Percentiles rank a stretch among this genome's conserved stretches.
phyloP scores from a whole-genome alignment of 768 basidiomycete genomes.

The Suillus placidus region DNA sequence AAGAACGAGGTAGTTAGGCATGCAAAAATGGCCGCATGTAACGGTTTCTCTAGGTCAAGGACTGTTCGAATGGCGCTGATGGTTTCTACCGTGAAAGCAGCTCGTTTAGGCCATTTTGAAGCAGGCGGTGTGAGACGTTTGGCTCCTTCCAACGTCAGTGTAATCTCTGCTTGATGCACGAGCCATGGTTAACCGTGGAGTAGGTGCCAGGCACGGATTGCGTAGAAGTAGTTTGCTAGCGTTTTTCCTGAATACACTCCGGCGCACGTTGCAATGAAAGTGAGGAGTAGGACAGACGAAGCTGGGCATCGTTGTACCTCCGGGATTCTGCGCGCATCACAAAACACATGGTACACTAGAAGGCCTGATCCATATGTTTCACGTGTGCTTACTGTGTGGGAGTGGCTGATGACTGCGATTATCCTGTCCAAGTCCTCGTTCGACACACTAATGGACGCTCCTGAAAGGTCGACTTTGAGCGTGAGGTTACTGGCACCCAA shows the following conservation, averaged over 20 bases:
- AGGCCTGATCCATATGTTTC: constrained; percentile 43
- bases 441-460: neutral
- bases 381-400: constrained; percentile 34
- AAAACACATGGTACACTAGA: constrained; percentile 42
- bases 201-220: constrained; percentile 49
- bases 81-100: neutral
- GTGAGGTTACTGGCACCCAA: constrained; percentile 25
- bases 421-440: constrained; percentile 20
- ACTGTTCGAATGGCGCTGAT: too few relatives aligned
- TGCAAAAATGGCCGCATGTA: neutral
- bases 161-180: constrained; percentile 27
- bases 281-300: constrained; percentile 21
- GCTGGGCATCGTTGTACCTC: constrained; percentile 35
- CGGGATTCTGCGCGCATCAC: constrained; percentile 31
- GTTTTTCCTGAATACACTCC: constrained; percentile 37
- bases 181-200: constrained; percentile 42
- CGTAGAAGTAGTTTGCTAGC: constrained; percentile 41
- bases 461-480: neutral
- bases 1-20: neutral
- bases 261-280: constrained; percentile 33
- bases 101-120: constrained; percentile 11
- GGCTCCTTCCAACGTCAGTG: constrained; percentile 28
- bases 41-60: neutral
- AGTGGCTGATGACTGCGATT: constrained; percentile 20
- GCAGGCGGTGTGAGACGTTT: constrained; percentile 8